phyloP scores from a whole-genome alignment of 2,329 filamentous ascomycete genomes.

The Diatrype stigma region DNA sequence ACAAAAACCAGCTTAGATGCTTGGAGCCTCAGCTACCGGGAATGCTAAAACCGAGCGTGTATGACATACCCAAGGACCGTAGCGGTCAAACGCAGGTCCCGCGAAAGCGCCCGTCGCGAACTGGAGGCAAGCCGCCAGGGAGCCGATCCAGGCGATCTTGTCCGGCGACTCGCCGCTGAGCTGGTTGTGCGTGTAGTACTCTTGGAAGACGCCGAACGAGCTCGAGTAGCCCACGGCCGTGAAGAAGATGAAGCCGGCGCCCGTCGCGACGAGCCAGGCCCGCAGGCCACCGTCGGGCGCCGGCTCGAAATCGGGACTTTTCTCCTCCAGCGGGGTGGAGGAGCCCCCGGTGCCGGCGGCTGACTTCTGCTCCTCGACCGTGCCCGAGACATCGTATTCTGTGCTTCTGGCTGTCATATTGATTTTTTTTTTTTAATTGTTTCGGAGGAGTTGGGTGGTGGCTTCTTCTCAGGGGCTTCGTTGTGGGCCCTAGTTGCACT shows the following conservation, averaged over 20 bases:
- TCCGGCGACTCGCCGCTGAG: conserved; percentile 22
- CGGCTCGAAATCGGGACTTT: conserved; percentile 1
- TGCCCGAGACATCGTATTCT: not conserved
- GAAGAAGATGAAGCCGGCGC: conserved; percentile 24
- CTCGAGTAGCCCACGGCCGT: conserved; percentile 31
- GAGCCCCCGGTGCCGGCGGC: not conserved
- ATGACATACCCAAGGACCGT: conserved; percentile 32
- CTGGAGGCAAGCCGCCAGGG: conserved; percentile 25
- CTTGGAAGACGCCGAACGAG: conserved; percentile 34
- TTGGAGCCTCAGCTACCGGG: too few species aligned
- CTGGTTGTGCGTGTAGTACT: conserved; percentile 27
- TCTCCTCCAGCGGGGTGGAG: not conserved
- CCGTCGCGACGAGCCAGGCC: conserved; percentile 25
- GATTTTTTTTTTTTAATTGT: too few species aligned
- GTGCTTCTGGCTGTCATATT: conserved; percentile 7
- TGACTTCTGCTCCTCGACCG: not conserved
- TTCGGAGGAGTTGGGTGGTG: too few species aligned
- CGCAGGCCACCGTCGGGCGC: conserved; percentile 22
- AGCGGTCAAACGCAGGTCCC: conserved; percentile 34
- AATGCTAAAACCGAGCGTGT: too few species aligned
- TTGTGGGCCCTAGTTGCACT: too few species aligned
- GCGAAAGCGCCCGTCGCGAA: conserved; percentile 24
- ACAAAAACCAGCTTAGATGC: too few species aligned
- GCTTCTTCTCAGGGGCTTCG: too few species aligned
- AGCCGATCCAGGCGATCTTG: conserved; percentile 34